Conservation (phyloP, 164 flowering plant species). For the Kalanchoe fedtschenkoi region DNA sequence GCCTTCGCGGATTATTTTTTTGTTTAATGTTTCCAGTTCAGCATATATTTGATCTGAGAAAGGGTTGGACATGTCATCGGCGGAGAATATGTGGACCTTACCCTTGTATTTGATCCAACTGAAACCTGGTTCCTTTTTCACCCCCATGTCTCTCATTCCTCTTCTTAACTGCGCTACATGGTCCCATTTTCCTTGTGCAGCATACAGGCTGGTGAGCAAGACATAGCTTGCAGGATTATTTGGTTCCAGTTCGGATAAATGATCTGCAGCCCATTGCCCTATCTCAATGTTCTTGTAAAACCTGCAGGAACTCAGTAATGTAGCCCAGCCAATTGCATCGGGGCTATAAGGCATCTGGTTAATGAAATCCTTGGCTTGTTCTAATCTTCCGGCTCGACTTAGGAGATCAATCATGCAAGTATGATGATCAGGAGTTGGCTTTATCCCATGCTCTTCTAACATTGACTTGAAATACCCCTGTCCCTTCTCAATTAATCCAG, state of each 20-base stretch:
- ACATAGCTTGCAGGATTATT: conserved; percentile 71
- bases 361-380: conserved; percentile 67
- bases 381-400: conserved; percentile 68
- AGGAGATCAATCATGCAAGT: conserved; percentile 85
- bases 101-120: conserved; percentile 86
- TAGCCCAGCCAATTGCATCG: conserved; percentile 68
- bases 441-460: conserved; percentile 44
- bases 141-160: conserved; percentile 55
- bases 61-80: conserved; percentile 63
- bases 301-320: conserved; percentile 80
- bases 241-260: conserved; percentile 55
- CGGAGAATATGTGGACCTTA: conserved; percentile 59
- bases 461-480: conserved; percentile 45
- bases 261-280: conserved; percentile 83
- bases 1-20: conserved; percentile 41
- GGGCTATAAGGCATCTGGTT: conserved; percentile 57
- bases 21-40: conserved; percentile 35
- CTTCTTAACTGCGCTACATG: conserved; percentile 57
- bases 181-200: conserved; percentile 70
- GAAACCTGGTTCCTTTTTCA: conserved; percentile 71
- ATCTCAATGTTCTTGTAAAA: conserved; percentile 58
- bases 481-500: conserved; percentile 72
- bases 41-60: conserved; percentile 50
- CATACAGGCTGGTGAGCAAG: conserved; percentile 72
- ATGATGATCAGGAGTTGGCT: conserved; percentile 54